Conservation (phyloP, 257 asterid genomes). For the Marsdenia floribunda region DNA sequence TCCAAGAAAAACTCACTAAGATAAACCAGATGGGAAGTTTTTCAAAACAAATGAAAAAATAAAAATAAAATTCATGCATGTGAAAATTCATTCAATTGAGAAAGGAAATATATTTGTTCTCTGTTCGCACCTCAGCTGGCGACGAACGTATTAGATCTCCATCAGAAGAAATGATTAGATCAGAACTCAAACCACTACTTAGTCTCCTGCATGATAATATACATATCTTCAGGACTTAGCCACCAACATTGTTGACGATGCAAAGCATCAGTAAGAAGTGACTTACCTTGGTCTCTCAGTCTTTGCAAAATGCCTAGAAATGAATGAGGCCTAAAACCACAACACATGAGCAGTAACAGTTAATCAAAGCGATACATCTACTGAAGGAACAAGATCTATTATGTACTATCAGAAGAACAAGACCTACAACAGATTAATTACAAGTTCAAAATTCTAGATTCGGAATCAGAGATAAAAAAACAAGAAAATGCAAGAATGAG, state of each 20-base stretch:
- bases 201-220: conserved; percentile 50
- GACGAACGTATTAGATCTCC: conserved; percentile 42
- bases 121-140: conserved; percentile 37
- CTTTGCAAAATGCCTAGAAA: conserved; percentile 62
- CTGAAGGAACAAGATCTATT: neutral
- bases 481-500: neutral
- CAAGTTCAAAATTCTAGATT: neutral
- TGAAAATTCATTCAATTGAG: neutral
- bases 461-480: neutral
- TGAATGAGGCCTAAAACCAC: conserved; percentile 59
- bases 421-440: neutral
- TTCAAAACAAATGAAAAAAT: neutral
- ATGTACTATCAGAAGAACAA: neutral
- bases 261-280: neutral
- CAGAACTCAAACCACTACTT: conserved; percentile 46
- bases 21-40: neutral
- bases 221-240: neutral
- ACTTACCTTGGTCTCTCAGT: conserved; percentile 66
- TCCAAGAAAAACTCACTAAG: too few species aligned
- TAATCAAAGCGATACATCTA: neutral
- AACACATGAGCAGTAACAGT: neutral
- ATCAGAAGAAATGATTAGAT: conserved; percentile 17
- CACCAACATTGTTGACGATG: neutral
- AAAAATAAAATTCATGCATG: neutral
- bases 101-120: conserved; percentile 15